Percentiles rank a stretch among this genome's conserved stretches.
phyloP scores from a whole-genome alignment of 768 basidiomycete species.

The Flagelloscypha sp. region DNA sequence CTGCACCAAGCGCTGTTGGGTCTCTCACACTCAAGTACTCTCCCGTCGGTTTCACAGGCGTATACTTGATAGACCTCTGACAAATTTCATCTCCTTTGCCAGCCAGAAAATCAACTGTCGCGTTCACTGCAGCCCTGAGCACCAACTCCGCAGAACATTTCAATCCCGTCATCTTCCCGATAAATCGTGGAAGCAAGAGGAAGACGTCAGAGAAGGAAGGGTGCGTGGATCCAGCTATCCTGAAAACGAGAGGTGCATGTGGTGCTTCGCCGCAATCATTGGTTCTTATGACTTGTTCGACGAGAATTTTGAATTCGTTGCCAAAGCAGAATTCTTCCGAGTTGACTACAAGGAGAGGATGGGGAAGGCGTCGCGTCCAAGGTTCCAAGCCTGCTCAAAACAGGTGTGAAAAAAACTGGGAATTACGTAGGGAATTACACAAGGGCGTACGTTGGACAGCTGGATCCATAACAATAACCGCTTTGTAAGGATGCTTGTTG shows the following conservation, averaged over 20 bases:
- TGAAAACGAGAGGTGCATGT: constrained; percentile 4
- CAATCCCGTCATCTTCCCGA: constrained; percentile 20
- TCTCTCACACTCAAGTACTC: too few relatives aligned
- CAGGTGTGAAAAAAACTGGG: constrained; percentile 9
- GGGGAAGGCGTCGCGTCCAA: constrained; percentile 17
- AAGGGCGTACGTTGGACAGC: constrained; percentile 17
- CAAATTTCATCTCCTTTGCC: too few relatives aligned
- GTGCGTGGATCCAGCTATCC: constrained; percentile 21
- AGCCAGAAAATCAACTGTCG: too few relatives aligned
- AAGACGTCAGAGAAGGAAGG: constrained; percentile 27
- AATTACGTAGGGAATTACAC: constrained; percentile 19
- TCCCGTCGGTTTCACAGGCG: too few relatives aligned
- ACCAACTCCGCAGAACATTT: too few relatives aligned
- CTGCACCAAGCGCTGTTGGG: too few relatives aligned
- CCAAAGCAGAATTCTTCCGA: constrained; percentile 32
- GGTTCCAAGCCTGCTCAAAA: constrained; percentile 21
- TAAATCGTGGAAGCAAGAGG: constrained; percentile 21
- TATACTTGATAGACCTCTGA: too few relatives aligned
- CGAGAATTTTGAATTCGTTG: constrained; percentile 24
- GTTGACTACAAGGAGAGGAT: constrained; percentile 32
- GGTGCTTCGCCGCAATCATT: background rate
- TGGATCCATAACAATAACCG: constrained; percentile 21
- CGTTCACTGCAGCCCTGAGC: too few relatives aligned
- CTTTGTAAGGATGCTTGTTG: constrained; percentile 16
- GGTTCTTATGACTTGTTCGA: constrained; percentile 18